Percentiles rank a stretch among this genome's conserved stretches.
These are phyloP conservation scores for Prosopis cineraria DNA, from an alignment of 306 rosid species.

Conservation along the genomic window DNA sequence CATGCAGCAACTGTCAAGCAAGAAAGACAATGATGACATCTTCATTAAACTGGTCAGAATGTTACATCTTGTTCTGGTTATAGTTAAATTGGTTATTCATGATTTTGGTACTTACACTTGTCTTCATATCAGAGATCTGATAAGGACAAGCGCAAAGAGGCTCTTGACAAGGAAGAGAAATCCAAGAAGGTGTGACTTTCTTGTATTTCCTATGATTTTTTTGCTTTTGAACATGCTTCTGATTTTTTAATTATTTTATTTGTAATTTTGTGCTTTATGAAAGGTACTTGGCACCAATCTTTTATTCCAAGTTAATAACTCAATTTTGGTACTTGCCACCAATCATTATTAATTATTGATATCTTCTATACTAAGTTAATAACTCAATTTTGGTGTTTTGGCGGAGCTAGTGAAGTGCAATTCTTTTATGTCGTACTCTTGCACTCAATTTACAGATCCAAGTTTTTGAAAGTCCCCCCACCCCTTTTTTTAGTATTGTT, in stretches of 20 bases:
- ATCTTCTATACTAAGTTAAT: not conserved
- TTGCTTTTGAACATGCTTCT: not conserved
- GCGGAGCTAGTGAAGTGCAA: not conserved
- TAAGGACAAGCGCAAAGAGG: slow-evolving; percentile 88
- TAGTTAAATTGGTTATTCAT: not conserved
- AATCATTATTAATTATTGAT: not conserved
- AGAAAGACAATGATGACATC: slow-evolving; percentile 74
- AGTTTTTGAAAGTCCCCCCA: not conserved
- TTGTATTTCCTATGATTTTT: not conserved
- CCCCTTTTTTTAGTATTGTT: too few relatives aligned
- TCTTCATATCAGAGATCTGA: slow-evolving; percentile 66
- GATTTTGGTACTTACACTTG: not conserved
- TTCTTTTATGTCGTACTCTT: not conserved
- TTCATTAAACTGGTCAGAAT: slow-evolving; percentile 75
- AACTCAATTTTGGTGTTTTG: not conserved
- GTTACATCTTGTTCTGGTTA: not conserved
- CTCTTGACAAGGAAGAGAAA: slow-evolving; percentile 82
- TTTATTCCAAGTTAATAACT: not conserved
- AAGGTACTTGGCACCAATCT: too few relatives aligned
- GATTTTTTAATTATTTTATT: not conserved
- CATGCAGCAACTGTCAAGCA: slow-evolving; percentile 84
- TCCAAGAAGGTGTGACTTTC: slow-evolving; percentile 71
- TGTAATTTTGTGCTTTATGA: not conserved
- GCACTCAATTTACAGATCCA: not conserved
- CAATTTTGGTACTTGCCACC: too few relatives aligned